Conservation (phyloP, 2,329 filamentous ascomycete species). For the Dryadomyces quercivorus region DNA sequence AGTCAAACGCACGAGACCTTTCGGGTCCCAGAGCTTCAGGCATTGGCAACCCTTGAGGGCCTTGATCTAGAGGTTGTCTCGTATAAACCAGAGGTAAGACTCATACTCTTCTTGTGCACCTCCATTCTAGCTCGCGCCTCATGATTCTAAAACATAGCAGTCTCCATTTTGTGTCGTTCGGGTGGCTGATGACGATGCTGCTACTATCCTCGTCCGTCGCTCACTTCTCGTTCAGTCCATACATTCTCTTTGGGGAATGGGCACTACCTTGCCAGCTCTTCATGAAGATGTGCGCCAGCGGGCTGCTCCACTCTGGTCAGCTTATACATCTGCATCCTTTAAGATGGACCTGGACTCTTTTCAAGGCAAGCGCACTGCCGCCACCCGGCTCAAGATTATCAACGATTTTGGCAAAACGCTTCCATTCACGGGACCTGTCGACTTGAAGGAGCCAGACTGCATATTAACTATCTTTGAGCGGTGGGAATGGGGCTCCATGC, state of each 20-base stretch:
- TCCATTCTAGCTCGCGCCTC: too few species aligned
- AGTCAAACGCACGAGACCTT: constrained; percentile 88
- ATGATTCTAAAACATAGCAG: constrained; percentile 17
- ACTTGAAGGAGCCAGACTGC: constrained; percentile 60
- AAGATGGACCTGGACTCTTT: constrained; percentile 79
- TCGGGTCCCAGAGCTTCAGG: constrained; percentile 68
- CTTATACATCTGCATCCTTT: constrained; percentile 57
- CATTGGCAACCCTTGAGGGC: constrained; percentile 58
- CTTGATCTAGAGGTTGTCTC: constrained; percentile 60
- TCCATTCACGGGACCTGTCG: constrained; percentile 64
- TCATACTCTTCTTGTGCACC: background rate
- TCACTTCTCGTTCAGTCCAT: constrained; percentile 75
- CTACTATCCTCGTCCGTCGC: constrained; percentile 55
- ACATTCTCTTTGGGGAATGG: constrained; percentile 80
- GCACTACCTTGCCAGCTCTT: constrained; percentile 51
- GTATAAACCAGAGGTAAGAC: constrained; percentile 61
- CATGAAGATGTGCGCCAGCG: constrained; percentile 50
- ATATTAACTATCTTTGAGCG: constrained; percentile 76
- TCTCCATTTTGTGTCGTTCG: constrained; percentile 76
- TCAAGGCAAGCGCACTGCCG: constrained; percentile 54
- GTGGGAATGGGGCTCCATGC: constrained; percentile 47
- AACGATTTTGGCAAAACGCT: constrained; percentile 65
- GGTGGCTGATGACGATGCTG: constrained; percentile 52
- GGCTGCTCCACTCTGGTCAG: constrained; percentile 52
- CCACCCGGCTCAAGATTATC: constrained; percentile 61